A percentile compares a stretch with the other conserved stretches of the same genome.
phyloP scores from a whole-genome alignment of 257 asterid genomes.

The Solanum habrochaites region DNA sequence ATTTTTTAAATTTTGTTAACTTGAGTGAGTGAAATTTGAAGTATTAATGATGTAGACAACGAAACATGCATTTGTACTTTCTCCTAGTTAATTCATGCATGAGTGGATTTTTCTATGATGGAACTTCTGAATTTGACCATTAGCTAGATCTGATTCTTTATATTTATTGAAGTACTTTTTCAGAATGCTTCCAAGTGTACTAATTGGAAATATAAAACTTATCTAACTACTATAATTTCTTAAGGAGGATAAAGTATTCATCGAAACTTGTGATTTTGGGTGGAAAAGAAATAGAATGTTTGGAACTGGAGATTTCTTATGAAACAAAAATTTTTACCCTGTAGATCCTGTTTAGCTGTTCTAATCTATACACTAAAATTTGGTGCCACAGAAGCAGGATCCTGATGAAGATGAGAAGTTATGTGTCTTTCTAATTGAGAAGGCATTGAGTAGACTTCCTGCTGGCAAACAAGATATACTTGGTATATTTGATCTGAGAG shows the following conservation, averaged over 20 bases:
- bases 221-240: background rate
- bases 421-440: slow-evolving; percentile 69
- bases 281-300: background rate
- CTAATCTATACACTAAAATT: background rate
- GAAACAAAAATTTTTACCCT: background rate
- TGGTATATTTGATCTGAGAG: slow-evolving; percentile 62
- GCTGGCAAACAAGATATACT: slow-evolving; percentile 52
- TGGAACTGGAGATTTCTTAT: slow-evolving; percentile 6
- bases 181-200: background rate
- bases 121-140: background rate
- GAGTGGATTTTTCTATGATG: background rate
- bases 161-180: background rate
- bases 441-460: slow-evolving; percentile 64
- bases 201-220: background rate
- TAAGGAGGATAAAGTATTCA: background rate
- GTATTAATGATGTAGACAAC: background rate
- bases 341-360: background rate
- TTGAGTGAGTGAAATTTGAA: background rate
- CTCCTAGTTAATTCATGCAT: background rate
- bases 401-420: slow-evolving; percentile 64
- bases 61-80: background rate
- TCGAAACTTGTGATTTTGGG: background rate
- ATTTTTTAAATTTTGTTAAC: background rate
- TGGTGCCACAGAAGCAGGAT: slow-evolving; percentile 30
- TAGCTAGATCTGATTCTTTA: background rate